Percentiles rank a stretch among this genome's conserved stretches.
phyloP scores from a whole-genome alignment of 495 filamentous ascomycete genomes.

The Umbilicaria muhlenbergii region DNA sequence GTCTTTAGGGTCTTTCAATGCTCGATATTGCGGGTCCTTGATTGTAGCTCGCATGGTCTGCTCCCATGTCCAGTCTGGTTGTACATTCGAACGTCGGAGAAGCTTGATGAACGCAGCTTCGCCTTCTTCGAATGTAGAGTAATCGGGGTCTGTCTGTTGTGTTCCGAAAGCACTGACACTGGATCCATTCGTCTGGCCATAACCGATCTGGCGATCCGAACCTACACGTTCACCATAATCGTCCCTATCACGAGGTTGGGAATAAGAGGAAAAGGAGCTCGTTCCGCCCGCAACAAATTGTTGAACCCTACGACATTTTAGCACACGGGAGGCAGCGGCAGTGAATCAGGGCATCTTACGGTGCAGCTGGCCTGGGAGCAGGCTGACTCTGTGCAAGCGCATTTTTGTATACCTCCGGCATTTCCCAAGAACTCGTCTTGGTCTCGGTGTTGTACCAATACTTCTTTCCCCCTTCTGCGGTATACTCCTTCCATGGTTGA shows the following conservation, averaged over 20 bases:
- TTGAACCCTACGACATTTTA: conserved; percentile 34
- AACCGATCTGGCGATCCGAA: conserved; percentile 52
- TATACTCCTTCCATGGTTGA: conserved; percentile 89
- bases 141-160: conserved; percentile 64
- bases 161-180: conserved; percentile 47
- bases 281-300: conserved; percentile 52
- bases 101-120: conserved; percentile 90
- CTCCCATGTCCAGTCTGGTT: conserved; percentile 86
- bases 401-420: conserved; percentile 71
- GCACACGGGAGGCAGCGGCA: conserved; percentile 1
- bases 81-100: conserved; percentile 66
- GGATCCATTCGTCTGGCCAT: conserved; percentile 38
- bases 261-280: conserved; percentile 34
- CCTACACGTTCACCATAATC: conserved; percentile 42
- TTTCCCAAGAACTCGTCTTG: conserved; percentile 88
- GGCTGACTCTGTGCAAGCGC: conserved; percentile 43
- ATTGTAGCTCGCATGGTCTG: conserved; percentile 78
- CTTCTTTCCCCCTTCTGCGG: conserved; percentile 66
- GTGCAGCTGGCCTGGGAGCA: conserved; percentile 29
- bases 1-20: conserved; percentile 86
- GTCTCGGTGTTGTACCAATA: conserved; percentile 92
- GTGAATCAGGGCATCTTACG: conserved; percentile 34
- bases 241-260: conserved; percentile 31
- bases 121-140: conserved; percentile 73
- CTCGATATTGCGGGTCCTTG: conserved; percentile 85